Conservation (phyloP, 257 asterid genomes). For the Avicennia marina region DNA sequence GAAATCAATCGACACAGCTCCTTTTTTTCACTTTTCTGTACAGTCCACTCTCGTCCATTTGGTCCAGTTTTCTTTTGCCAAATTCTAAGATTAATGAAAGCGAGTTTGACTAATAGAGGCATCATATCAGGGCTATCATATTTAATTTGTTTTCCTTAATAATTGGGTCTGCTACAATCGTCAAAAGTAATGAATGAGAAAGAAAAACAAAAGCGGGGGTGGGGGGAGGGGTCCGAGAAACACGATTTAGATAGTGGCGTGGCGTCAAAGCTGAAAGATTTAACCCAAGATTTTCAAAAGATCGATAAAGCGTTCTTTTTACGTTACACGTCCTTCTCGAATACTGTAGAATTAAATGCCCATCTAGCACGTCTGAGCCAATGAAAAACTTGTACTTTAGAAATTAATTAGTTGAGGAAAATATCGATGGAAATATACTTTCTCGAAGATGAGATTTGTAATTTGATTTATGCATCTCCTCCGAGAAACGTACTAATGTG, state of each 20-base stretch:
- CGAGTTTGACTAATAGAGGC: slow-evolving; percentile 26
- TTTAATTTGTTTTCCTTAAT: slow-evolving; percentile 23
- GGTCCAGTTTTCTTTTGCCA: slow-evolving; percentile 16
- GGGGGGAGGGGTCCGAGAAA: slow-evolving; percentile 37
- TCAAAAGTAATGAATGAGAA: slow-evolving; percentile 44
- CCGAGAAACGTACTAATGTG: too few relatives aligned
- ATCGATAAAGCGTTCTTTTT: slow-evolving; percentile 15
- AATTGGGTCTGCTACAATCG: slow-evolving; percentile 40
- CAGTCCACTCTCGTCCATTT: slow-evolving; percentile 14
- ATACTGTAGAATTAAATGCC: background rate
- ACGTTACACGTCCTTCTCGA: slow-evolving; percentile 8
- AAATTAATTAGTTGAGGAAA: too few relatives aligned
- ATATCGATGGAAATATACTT: too few relatives aligned
- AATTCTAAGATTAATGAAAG: slow-evolving; percentile 34
- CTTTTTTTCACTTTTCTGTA: background rate
- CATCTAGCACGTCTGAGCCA: background rate
- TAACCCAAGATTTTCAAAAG: slow-evolving; percentile 7
- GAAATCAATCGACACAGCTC: slow-evolving; percentile 11
- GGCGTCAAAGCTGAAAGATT: slow-evolving; percentile 24
- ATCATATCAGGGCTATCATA: slow-evolving; percentile 32
- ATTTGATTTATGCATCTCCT: too few relatives aligned
- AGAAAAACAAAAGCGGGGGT: background rate
- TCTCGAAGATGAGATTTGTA: too few relatives aligned
- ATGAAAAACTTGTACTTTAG: too few relatives aligned
- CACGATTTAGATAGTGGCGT: slow-evolving; percentile 34